Evolutionary conservation across 2,329 filamentous ascomycete genomes (phyloP).

Genomic region (Aspergillus spinulosporus): DNA sequence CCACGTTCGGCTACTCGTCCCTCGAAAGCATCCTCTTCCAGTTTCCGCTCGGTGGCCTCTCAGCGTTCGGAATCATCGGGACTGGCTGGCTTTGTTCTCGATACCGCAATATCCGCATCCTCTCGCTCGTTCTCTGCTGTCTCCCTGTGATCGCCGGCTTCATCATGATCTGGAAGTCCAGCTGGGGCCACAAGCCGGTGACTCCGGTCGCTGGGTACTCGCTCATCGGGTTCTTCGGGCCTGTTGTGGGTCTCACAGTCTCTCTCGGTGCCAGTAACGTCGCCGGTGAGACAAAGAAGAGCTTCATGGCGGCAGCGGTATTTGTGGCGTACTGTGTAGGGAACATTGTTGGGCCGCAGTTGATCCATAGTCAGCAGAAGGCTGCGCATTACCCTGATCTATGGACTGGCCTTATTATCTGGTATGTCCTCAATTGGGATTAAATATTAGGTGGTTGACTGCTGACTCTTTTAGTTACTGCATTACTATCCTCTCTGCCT

Average conservation of each 20-base stretch:
- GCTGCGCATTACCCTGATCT: slow-evolving; percentile 67
- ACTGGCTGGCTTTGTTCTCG: slow-evolving; percentile 65
- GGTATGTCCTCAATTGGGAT: slow-evolving; percentile 20
- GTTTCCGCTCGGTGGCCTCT: slow-evolving; percentile 71
- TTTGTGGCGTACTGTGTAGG: slow-evolving; percentile 76
- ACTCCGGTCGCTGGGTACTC: slow-evolving; percentile 70
- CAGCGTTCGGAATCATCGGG: slow-evolving; percentile 64
- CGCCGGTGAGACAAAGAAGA: slow-evolving; percentile 75
- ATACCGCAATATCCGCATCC: slow-evolving; percentile 63
- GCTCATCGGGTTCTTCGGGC: slow-evolving; percentile 71
- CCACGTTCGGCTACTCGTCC: slow-evolving; percentile 66
- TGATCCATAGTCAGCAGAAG: slow-evolving; percentile 68
- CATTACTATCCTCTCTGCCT: slow-evolving; percentile 63
- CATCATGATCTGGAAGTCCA: slow-evolving; percentile 70
- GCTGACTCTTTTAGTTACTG: slow-evolving; percentile 49
- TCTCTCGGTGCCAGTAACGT: slow-evolving; percentile 66
- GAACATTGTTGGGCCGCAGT: slow-evolving; percentile 73
- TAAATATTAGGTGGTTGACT: no score
- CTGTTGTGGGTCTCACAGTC: slow-evolving; percentile 64
- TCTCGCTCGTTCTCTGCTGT: slow-evolving; percentile 66
- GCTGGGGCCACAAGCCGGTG: slow-evolving; percentile 63
- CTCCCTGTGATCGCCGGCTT: slow-evolving; percentile 74
- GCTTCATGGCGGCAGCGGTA: slow-evolving; percentile 70
- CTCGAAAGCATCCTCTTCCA: slow-evolving; percentile 70
- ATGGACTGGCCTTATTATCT: slow-evolving; percentile 68